A percentile compares a stretch with the other conserved stretches of the same genome.
These are phyloP conservation scores for Scedosporium minutisporum DNA, from an alignment of 2,329 filamentous ascomycete species.

Conservation along the genomic window DNA sequence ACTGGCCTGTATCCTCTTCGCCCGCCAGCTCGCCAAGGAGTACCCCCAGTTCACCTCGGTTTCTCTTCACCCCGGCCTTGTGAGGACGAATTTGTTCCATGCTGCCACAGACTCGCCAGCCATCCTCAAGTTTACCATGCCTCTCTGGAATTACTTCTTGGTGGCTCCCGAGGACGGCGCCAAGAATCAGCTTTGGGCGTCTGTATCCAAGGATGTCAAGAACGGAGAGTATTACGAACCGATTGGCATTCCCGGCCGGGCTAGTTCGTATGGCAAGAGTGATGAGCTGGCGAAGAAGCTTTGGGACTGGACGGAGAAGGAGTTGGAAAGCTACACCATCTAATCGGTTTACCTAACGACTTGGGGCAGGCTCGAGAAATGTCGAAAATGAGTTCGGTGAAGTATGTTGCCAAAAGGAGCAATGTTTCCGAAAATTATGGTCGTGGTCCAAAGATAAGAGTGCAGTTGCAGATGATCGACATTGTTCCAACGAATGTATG, in stretches of 20 bases:
- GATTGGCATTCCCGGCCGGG: conserved; percentile 17
- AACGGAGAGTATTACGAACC: conserved; percentile 24
- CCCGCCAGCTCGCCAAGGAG: conserved; percentile 16
- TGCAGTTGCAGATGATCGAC: neutral
- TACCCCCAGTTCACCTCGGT: conserved; percentile 16
- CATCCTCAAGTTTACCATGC: conserved; percentile 8
- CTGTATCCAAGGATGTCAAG: conserved; percentile 21
- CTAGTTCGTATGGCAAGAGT: conserved; percentile 14
- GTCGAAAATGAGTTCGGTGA: neutral
- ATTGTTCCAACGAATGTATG: neutral
- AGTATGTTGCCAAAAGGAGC: too few species aligned
- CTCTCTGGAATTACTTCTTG: conserved; percentile 12
- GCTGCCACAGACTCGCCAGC: conserved; percentile 3
- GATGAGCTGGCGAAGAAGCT: conserved; percentile 19
- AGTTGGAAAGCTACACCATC: conserved; percentile 13
- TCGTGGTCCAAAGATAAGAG: too few species aligned
- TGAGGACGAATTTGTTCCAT: conserved; percentile 11
- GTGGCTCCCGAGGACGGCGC: conserved; percentile 22
- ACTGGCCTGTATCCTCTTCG: conserved; percentile 20
- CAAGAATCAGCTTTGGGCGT: conserved; percentile 33
- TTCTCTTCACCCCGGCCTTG: conserved; percentile 12
- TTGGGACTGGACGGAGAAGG: conserved; percentile 26
- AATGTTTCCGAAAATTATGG: too few species aligned
- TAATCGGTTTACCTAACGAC: neutral
- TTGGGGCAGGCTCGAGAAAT: neutral